Evolutionary conservation across 108 stramenopile species (phyloP).

Genomic region (Phaeodactylum tricornutum): DNA sequence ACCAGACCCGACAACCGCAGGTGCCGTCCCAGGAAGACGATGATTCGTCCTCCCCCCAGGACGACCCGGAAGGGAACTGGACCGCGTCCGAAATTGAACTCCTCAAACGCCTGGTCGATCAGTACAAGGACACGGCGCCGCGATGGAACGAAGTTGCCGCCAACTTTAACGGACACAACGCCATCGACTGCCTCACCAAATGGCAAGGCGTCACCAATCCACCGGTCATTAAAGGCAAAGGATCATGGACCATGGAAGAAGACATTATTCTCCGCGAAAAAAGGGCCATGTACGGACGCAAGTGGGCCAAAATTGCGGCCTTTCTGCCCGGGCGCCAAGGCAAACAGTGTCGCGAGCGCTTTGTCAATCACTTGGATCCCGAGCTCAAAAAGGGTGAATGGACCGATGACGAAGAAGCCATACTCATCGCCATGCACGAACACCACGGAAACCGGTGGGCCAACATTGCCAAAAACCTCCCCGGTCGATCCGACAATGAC

Average conservation of each 20-base stretch:
- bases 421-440: conserved; percentile 78
- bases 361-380: conserved; percentile 94
- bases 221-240: conserved; percentile 73
- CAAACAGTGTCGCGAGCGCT: conserved; percentile 98
- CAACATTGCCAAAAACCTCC: conserved; percentile 84
- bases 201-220: conserved; percentile 63
- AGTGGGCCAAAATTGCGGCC: conserved; percentile 91
- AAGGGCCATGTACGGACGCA: conserved; percentile 53
- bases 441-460: conserved; percentile 83
- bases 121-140: conserved; percentile 56
- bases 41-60: conserved; percentile 12
- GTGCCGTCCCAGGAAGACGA: conserved; percentile 12
- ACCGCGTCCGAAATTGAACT: conserved; percentile 42
- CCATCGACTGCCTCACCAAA: conserved; percentile 68
- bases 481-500: conserved; percentile 95
- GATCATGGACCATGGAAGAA: conserved; percentile 76
- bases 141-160: conserved; percentile 66
- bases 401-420: conserved; percentile 91
- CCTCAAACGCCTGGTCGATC: conserved; percentile 46
- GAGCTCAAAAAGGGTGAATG: conserved; percentile 86
- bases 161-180: conserved; percentile 47
- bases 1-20: too few species aligned
- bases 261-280: conserved; percentile 56
- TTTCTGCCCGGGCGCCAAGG: conserved; percentile 93
- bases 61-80: conserved; percentile 34